These are phyloP conservation scores for Inosperma sp. DNA, from an alignment of 768 basidiomycete genomes.

Conservation along the genomic window DNA sequence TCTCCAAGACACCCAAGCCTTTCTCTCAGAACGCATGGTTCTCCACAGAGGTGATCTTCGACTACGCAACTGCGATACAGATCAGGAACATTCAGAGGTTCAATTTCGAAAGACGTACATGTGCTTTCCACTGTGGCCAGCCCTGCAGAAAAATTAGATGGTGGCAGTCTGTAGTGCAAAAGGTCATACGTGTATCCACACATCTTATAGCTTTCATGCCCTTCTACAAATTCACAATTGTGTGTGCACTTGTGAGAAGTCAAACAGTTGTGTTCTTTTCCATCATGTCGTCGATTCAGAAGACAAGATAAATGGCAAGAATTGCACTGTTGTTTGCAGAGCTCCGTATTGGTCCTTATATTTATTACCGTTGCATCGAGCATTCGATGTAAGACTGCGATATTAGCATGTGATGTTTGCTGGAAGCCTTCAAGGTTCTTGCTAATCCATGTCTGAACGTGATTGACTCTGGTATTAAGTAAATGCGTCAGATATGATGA, in stretches of 20 bases:
- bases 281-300: slow-evolving; percentile 42
- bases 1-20: slow-evolving; percentile 47
- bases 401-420: slow-evolving; percentile 34
- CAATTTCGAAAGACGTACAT: slow-evolving; percentile 34
- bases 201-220: slow-evolving; percentile 32
- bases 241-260: slow-evolving; percentile 46
- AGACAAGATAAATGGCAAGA: slow-evolving; percentile 49
- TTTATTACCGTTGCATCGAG: slow-evolving; percentile 43
- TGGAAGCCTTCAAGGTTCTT: slow-evolving; percentile 46
- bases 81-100: background rate
- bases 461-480: slow-evolving; percentile 39
- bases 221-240: slow-evolving; percentile 39
- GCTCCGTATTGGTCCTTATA: slow-evolving; percentile 40
- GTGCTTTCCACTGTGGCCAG: slow-evolving; percentile 53
- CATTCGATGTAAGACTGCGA: slow-evolving; percentile 41
- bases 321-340: slow-evolving; percentile 47
- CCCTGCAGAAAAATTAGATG: slow-evolving; percentile 31
- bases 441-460: slow-evolving; percentile 49
- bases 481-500: slow-evolving; percentile 35
- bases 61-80: slow-evolving; percentile 42
- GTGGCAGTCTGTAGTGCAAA: background rate
- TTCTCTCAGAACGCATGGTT: slow-evolving; percentile 41
- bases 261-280: slow-evolving; percentile 43
- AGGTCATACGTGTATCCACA: slow-evolving; percentile 41
- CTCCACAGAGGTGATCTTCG: slow-evolving; percentile 50